Percentiles rank a stretch among this genome's conserved stretches.
phyloP scores from a whole-genome alignment of 768 basidiomycete species.

The Cystofilobasidium bisporidii region DNA sequence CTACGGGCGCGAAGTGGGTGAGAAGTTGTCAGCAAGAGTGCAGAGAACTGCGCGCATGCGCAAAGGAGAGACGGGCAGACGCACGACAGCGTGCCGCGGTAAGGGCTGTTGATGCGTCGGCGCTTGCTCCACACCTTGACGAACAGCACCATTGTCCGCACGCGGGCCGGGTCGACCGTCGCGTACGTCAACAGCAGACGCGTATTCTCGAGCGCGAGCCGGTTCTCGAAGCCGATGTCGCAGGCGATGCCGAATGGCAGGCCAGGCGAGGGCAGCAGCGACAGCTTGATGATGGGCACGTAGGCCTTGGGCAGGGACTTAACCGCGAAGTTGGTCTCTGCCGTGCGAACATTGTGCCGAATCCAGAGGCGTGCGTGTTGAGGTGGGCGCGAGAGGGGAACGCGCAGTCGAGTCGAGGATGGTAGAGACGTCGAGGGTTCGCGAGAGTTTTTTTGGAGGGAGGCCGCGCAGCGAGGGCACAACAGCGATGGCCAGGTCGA shows the following conservation, averaged over 20 bases:
- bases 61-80: slow-evolving; percentile 47
- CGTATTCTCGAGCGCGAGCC: slow-evolving; percentile 93
- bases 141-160: slow-evolving; percentile 89
- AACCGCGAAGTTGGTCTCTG: slow-evolving; percentile 92
- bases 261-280: slow-evolving; percentile 54
- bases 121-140: slow-evolving; percentile 98
- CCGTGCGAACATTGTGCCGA: no score
- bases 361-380: no score
- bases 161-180: slow-evolving; percentile 86
- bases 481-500: no score
- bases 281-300: slow-evolving; percentile 75
- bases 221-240: slow-evolving; percentile 97
- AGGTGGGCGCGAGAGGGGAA: no score
- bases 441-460: no score
- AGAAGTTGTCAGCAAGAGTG: neutral
- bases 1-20: neutral
- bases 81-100: slow-evolving; percentile 78
- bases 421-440: no score
- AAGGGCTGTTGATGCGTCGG: slow-evolving; percentile 93
- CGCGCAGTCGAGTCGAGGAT: no score
- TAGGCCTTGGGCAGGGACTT: slow-evolving; percentile 84
- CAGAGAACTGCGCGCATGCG: neutral
- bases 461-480: no score
- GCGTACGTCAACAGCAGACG: slow-evolving; percentile 93
- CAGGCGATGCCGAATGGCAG: slow-evolving; percentile 84